These are phyloP conservation scores for Entomortierella beljakovae DNA, from an alignment of 192 early-diverging fungal species.

Conservation along the genomic window DNA sequence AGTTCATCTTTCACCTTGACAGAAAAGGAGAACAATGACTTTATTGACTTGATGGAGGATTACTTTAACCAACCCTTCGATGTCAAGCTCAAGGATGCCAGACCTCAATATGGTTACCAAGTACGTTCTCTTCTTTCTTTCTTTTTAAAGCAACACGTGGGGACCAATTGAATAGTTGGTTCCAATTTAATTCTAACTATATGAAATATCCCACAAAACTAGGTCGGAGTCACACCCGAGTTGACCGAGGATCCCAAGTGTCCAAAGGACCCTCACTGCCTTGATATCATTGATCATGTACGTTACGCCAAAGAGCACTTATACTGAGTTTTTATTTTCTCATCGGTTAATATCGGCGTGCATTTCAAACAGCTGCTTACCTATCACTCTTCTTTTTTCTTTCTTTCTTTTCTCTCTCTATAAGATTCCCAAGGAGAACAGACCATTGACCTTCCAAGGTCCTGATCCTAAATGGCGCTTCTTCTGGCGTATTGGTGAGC, in stretches of 20 bases:
- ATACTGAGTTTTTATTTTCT: background rate
- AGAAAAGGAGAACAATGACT: constrained; percentile 57
- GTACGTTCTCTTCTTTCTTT: constrained; percentile 12
- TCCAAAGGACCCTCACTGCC: constrained; percentile 67
- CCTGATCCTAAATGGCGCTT: constrained; percentile 82
- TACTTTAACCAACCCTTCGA: constrained; percentile 74
- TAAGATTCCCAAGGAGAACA: constrained; percentile 63
- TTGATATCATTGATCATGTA: constrained; percentile 63
- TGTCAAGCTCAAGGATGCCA: constrained; percentile 70
- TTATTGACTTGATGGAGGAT: constrained; percentile 74
- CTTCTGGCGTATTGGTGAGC: constrained; percentile 74
- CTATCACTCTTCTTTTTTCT: background rate
- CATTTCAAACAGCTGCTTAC: background rate
- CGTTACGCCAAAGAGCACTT: background rate
- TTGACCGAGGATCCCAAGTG: constrained; percentile 75
- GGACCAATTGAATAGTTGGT: background rate
- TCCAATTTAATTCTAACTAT: background rate
- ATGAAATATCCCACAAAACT: background rate
- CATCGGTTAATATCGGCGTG: background rate
- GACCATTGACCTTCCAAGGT: constrained; percentile 66
- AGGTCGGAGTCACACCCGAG: constrained; percentile 73
- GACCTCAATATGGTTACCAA: constrained; percentile 69
- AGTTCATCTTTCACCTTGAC: too few relatives aligned
- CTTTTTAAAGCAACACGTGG: background rate
- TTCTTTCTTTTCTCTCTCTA: background rate